A percentile compares a stretch with the other conserved stretches of the same genome.
Conservation (phyloP, 495 filamentous ascomycete species). For the Annulohypoxylon maeteangense region DNA sequence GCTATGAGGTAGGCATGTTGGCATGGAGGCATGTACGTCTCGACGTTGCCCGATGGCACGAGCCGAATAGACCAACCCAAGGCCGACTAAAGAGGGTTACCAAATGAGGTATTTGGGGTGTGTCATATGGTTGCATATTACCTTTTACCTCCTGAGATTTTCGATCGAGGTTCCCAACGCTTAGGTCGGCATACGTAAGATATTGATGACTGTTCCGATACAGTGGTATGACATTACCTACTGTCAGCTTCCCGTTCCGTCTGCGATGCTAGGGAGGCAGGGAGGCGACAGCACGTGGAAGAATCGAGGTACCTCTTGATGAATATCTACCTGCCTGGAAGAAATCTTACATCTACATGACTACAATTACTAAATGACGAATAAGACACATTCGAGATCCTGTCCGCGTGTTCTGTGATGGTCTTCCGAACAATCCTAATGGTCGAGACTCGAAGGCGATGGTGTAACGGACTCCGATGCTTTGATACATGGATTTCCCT, state of each 20-base stretch:
- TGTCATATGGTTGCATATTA: slow-evolving; percentile 25
- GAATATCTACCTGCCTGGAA: slow-evolving; percentile 19
- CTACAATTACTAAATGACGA: slow-evolving; percentile 12
- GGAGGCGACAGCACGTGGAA: slow-evolving; percentile 31
- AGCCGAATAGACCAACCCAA: slow-evolving; percentile 22
- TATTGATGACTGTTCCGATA: slow-evolving; percentile 37
- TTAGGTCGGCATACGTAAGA: slow-evolving; percentile 34
- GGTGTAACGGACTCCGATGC: slow-evolving; percentile 9
- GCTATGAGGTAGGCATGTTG: too few relatives aligned
- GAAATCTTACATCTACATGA: slow-evolving; percentile 14
- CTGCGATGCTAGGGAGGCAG: slow-evolving; percentile 13
- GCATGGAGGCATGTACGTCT: slow-evolving; percentile 30
- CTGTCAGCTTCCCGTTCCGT: slow-evolving; percentile 32
- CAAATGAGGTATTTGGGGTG: slow-evolving; percentile 33
- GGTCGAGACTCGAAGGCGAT: background rate
- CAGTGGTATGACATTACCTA: slow-evolving; percentile 32
- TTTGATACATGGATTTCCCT: background rate
- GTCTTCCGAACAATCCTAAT: slow-evolving; percentile 4
- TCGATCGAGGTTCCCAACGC: slow-evolving; percentile 20
- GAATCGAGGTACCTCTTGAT: background rate
- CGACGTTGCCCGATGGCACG: slow-evolving; percentile 26
- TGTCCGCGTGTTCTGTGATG: background rate
- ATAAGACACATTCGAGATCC: background rate
- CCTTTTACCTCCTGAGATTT: slow-evolving; percentile 20
- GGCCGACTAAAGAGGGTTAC: slow-evolving; percentile 16